A percentile compares a stretch with the other conserved stretches of the same genome.
Evolutionary conservation across 352 stramenopile genomes (phyloP).

Genomic region (Thalassiosira delicatula): DNA sequence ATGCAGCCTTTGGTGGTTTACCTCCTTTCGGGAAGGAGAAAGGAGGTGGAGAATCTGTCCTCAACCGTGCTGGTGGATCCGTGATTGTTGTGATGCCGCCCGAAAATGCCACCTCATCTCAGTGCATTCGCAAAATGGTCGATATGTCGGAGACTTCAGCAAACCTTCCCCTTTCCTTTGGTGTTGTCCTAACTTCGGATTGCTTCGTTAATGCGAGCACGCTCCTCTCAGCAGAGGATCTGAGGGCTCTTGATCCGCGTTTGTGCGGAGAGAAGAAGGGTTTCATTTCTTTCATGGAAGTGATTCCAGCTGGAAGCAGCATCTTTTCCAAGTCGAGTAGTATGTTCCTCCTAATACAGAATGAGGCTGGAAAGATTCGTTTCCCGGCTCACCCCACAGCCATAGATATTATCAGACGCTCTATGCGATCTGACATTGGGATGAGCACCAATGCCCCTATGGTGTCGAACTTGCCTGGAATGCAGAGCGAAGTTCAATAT

Average conservation of each 20-base stretch:
- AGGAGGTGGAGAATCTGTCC: conserved; percentile 54
- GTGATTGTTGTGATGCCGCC: conserved; percentile 69
- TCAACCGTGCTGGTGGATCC: conserved; percentile 60
- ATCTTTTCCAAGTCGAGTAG: conserved; percentile 70
- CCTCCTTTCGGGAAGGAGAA: conserved; percentile 73
- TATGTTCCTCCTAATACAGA: conserved; percentile 81
- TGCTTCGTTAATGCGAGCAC: conserved; percentile 68
- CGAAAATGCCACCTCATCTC: conserved; percentile 76
- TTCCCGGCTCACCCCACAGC: conserved; percentile 53
- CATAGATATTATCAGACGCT: conserved; percentile 58
- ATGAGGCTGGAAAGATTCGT: conserved; percentile 56
- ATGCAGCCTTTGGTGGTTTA: conserved; percentile 75
- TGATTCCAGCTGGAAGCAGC: conserved; percentile 63
- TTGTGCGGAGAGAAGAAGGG: conserved; percentile 56
- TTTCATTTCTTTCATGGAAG: conserved; percentile 67
- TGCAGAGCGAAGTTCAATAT: conserved; percentile 27
- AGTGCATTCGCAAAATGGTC: conserved; percentile 74
- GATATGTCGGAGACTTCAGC: conserved; percentile 63
- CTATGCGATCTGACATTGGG: conserved; percentile 50
- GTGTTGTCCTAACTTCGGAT: conserved; percentile 69
- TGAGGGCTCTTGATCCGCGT: conserved; percentile 72
- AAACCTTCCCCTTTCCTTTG: conserved; percentile 75
- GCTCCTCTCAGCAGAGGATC: conserved; percentile 56
- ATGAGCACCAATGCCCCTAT: conserved; percentile 33
- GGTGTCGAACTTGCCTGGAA: conserved; percentile 30